phyloP scores from a whole-genome alignment of 768 basidiomycete species.

The Hypholoma fasciculare region DNA sequence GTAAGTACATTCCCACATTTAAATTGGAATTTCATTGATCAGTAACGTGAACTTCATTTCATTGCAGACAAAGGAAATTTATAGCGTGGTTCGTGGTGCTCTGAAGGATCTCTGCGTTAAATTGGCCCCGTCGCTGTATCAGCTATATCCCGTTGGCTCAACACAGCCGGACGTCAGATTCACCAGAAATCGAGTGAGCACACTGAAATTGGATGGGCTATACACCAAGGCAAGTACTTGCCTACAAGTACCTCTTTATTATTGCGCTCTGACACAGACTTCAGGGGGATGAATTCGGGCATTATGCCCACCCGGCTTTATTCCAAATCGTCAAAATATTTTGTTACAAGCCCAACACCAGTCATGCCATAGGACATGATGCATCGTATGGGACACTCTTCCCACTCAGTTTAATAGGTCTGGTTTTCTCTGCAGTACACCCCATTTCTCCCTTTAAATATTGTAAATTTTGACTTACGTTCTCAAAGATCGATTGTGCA shows the following conservation, averaged over 20 bases:
- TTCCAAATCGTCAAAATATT: not conserved
- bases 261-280: not conserved
- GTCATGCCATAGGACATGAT: not conserved
- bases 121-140: not conserved
- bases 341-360: not conserved
- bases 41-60: not conserved
- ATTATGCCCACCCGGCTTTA: not conserved
- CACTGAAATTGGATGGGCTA: not conserved
- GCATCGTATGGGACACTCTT: not conserved
- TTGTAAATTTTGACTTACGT: not conserved
- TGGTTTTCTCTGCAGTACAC: not conserved
- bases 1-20: not conserved
- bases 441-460: not conserved
- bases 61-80: not conserved
- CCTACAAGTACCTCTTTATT: not conserved
- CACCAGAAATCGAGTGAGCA: not conserved
- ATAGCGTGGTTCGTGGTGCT: not conserved
- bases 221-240: not conserved
- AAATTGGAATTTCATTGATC: not conserved
- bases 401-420: not conserved
- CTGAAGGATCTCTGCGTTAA: not conserved
- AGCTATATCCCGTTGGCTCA: not conserved
- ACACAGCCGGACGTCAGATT: not conserved
- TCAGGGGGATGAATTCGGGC: not conserved
- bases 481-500: not conserved